Conservation (phyloP, 1,284 basidiomycete species). For the Cryptococcus sp. region DNA sequence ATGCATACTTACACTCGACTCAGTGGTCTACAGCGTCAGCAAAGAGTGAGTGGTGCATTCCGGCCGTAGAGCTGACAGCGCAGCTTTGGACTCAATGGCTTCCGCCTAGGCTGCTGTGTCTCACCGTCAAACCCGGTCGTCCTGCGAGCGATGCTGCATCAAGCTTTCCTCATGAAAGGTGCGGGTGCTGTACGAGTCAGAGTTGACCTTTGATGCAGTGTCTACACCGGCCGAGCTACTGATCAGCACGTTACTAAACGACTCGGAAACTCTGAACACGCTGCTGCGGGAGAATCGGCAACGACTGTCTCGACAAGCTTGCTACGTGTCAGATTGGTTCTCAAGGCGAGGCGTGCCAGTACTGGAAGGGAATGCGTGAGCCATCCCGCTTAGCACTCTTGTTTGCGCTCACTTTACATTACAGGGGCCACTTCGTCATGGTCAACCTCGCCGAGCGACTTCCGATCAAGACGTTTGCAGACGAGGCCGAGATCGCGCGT, state of each 20-base stretch:
- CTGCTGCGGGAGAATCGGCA: slow-evolving; percentile 32
- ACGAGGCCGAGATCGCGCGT: slow-evolving; percentile 37
- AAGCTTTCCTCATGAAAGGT: slow-evolving; percentile 38
- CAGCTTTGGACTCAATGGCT: slow-evolving; percentile 51
- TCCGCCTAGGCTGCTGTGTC: slow-evolving; percentile 45
- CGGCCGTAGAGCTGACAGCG: background rate
- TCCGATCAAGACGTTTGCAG: slow-evolving; percentile 23
- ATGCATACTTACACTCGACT: background rate
- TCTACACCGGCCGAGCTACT: slow-evolving; percentile 35
- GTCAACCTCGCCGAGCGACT: slow-evolving; percentile 32
- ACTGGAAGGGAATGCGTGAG: slow-evolving; percentile 31
- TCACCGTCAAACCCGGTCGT: slow-evolving; percentile 47
- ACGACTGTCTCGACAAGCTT: slow-evolving; percentile 30
- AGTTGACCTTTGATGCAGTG: slow-evolving; percentile 17
- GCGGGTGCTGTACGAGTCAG: slow-evolving; percentile 1
- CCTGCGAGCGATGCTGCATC: slow-evolving; percentile 39
- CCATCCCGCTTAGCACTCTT: background rate
- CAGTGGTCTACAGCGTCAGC: slow-evolving; percentile 43
- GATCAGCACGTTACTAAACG: slow-evolving; percentile 26
- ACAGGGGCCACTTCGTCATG: slow-evolving; percentile 39
- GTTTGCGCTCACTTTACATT: background rate
- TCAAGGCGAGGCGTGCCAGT: slow-evolving; percentile 31
- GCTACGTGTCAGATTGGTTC: slow-evolving; percentile 34
- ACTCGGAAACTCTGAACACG: slow-evolving; percentile 21
- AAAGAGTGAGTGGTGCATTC: slow-evolving; percentile 37